phyloP scores from a whole-genome alignment of 495 filamentous ascomycete genomes.

The Penicillium salamii region DNA sequence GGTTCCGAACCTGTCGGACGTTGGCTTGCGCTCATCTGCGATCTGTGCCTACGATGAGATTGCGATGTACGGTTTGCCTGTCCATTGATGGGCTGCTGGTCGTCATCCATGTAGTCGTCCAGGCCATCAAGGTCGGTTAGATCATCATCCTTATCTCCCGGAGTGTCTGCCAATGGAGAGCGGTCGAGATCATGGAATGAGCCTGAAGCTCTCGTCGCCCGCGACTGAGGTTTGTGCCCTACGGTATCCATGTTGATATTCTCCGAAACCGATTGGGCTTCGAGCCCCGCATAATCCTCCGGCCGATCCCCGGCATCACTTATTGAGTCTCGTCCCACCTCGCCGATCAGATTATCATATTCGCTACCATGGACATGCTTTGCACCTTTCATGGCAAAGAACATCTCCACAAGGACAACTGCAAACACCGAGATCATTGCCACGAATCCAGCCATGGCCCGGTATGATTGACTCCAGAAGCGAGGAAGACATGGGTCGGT shows the following conservation, averaged over 20 bases:
- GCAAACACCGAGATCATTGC: constrained; percentile 75
- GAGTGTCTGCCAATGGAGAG: not conserved
- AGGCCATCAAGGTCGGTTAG: constrained; percentile 30
- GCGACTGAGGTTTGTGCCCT: constrained; percentile 7
- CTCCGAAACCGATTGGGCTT: constrained; percentile 13
- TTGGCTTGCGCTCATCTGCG: constrained; percentile 12
- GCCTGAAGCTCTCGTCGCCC: constrained; percentile 4
- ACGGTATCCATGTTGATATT: constrained; percentile 27
- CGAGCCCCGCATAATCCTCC: constrained; percentile 22
- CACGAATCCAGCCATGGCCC: constrained; percentile 72
- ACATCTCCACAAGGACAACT: constrained; percentile 75
- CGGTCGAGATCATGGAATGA: constrained; percentile 14
- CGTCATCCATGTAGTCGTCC: constrained; percentile 26
- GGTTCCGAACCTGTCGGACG: constrained; percentile 18
- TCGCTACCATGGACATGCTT: constrained; percentile 48
- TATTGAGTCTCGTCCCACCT: constrained; percentile 22
- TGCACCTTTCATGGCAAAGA: constrained; percentile 58
- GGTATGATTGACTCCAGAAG: constrained; percentile 70
- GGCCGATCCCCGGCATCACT: constrained; percentile 16
- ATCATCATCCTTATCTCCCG: constrained; percentile 24
- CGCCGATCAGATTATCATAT: constrained; percentile 43
- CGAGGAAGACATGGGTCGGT: constrained; percentile 75
- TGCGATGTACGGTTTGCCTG: constrained; percentile 4
- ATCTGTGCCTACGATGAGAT: constrained; percentile 10
- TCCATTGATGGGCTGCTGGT: constrained; percentile 12